phyloP scores from a whole-genome alignment of 2,329 filamentous ascomycete genomes.

The Colletotrichum sidae region DNA sequence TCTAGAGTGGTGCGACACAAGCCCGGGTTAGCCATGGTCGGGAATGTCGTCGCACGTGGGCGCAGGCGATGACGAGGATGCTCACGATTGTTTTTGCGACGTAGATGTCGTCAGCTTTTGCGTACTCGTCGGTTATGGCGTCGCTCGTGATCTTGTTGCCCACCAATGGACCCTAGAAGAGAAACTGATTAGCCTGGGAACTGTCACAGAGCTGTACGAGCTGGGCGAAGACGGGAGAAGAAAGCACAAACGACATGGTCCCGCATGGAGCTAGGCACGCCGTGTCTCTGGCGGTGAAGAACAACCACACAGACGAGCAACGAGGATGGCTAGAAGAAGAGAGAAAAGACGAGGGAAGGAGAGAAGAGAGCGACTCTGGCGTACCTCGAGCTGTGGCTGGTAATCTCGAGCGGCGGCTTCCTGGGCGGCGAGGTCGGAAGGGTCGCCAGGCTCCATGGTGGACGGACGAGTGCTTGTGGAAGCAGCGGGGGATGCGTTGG shows the following conservation, averaged over 20 bases:
- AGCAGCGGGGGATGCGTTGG: conserved; percentile 40
- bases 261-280: conserved; percentile 1
- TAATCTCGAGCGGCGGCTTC: conserved; percentile 71
- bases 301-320: too few relatives aligned
- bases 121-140: conserved; percentile 86
- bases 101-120: conserved; percentile 86
- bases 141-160: conserved; percentile 82
- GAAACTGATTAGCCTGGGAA: conserved; percentile 10
- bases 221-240: too few relatives aligned
- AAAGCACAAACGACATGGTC: neutral
- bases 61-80: conserved; percentile 39
- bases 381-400: conserved; percentile 67
- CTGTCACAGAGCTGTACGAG: too few relatives aligned
- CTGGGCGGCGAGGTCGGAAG: conserved; percentile 65
- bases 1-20: conserved; percentile 58
- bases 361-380: conserved; percentile 38
- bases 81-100: conserved; percentile 88
- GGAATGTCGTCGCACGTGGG: conserved; percentile 37
- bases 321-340: neutral
- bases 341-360: neutral
- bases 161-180: conserved; percentile 80
- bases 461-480: conserved; percentile 49
- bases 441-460: conserved; percentile 39
- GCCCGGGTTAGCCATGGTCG: conserved; percentile 3
- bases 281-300: neutral